Evolutionary conservation across 169 alveolate species (phyloP), one percentile per base, ranked within the genome.

Genomic region (Plasmodium malariae): DNA sequence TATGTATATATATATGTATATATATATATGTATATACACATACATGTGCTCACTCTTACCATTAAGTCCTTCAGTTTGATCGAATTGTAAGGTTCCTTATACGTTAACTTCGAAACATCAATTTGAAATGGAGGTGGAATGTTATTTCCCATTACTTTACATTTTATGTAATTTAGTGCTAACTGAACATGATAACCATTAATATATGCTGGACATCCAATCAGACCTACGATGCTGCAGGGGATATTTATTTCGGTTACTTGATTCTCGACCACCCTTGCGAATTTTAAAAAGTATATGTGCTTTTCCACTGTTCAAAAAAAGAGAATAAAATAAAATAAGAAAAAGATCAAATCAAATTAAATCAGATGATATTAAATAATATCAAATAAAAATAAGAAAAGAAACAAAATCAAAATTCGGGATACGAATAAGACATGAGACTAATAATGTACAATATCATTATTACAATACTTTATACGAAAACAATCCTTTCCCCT

Each of bases 151-250:
- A 93, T 93, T 21, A 95, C 95, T 87, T 95, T 96, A 67, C 97
- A 95, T 54, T 92, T 94, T 21, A 95, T 93, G 40, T 94, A 93
- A 14, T 94, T 95, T 93, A 93, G 63, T 73, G 93, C 95, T 36
- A 95, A 88, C 86, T 95, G 97, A 51, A 95, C 96, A 57, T 95
- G 97, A 83, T 94, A 95, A 11, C 97, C 97, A 87, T 91, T 92
- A 17, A 93, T 83, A 70, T 95, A 95, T 4, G 97, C 97, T 7
- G 97, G 97, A 45, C 96, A 95, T n/a, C 96, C 97, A 74, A 95
- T 74, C 24, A 95, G 92, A 5, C 97, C 97, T 14, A 94, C 92
- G 49, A 95, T 60, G 36, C 95, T 91, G 19, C 95, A 88, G 7
- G 97, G 97, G 21, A 95, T 85, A 57, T 94, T 90, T 34, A 95